Conservation (phyloP, 2,329 filamentous ascomycete species). For the Lizonia empirigonia region DNA sequence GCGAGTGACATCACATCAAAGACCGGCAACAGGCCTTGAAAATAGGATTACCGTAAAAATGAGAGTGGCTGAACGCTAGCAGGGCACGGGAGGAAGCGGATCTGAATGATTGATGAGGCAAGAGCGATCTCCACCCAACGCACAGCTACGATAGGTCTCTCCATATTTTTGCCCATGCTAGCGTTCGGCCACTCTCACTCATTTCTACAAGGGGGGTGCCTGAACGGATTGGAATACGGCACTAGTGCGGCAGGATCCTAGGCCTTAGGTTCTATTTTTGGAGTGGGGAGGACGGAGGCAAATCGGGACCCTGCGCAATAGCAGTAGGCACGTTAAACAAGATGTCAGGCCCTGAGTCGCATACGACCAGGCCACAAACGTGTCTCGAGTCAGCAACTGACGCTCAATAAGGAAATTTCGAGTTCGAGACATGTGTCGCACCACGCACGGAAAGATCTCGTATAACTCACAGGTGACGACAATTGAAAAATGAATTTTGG, state of each 20-base stretch:
- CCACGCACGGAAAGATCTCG: background rate
- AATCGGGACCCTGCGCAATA: background rate
- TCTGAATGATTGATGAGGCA: too few species aligned
- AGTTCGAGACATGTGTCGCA: background rate
- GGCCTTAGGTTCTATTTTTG: constrained; percentile 10
- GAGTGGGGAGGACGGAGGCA: constrained; percentile 2
- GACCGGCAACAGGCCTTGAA: background rate
- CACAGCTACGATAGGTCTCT: too few species aligned
- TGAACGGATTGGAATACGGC: too few species aligned
- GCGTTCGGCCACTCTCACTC: too few species aligned
- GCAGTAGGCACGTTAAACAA: background rate
- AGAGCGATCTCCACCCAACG: too few species aligned
- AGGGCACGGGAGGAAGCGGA: too few species aligned
- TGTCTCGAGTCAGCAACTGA: background rate
- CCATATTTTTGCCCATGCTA: too few species aligned
- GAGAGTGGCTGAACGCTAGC: too few species aligned
- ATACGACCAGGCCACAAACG: constrained; percentile 2
- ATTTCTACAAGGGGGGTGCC: too few species aligned
- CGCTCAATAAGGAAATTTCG: background rate
- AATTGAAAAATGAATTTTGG: background rate
- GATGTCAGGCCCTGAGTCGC: constrained; percentile 6
- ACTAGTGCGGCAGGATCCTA: background rate
- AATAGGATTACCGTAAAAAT: too few species aligned
- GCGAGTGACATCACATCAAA: background rate
- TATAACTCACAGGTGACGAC: background rate